A percentile compares a stretch with the other conserved stretches of the same genome.
These are phyloP conservation scores for Magnolia kwangsiensis DNA, from an alignment of 164 flowering plant genomes.

Conservation along the genomic window DNA sequence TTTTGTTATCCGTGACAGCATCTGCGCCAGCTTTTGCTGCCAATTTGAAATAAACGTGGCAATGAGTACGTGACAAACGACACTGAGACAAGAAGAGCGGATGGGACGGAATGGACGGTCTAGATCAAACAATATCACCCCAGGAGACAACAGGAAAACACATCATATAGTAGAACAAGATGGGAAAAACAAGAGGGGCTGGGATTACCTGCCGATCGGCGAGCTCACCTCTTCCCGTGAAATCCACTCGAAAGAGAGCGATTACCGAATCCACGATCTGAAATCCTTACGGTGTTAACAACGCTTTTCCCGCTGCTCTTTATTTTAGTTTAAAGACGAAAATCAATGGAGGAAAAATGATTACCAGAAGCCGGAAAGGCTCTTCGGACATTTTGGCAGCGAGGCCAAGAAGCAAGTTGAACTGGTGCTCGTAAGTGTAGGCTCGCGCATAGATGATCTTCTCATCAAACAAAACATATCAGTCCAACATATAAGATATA, in stretches of 20 bases:
- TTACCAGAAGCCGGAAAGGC: slow-evolving; percentile 92
- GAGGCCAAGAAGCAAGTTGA: slow-evolving; percentile 86
- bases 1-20: slow-evolving; percentile 87
- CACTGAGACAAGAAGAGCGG: not conserved
- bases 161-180: not conserved
- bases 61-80: not conserved
- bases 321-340: not conserved
- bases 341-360: not conserved
- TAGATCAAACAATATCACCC: too few relatives aligned
- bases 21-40: slow-evolving; percentile 98
- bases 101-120: not conserved
- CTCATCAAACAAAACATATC: slow-evolving; percentile 2
- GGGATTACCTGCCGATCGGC: slow-evolving; percentile 86
- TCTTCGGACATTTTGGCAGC: slow-evolving; percentile 98
- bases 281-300: slow-evolving; percentile 5
- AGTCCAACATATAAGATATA: not conserved
- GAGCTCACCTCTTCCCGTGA: slow-evolving; percentile 97
- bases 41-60: slow-evolving; percentile 1
- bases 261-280: slow-evolving; percentile 96
- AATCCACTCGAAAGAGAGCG: slow-evolving; percentile 96
- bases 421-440: slow-evolving; percentile 97
- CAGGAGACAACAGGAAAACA: not conserved
- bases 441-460: slow-evolving; percentile 98
- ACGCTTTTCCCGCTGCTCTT: not conserved
- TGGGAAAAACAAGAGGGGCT: not conserved